Evolutionary conservation across 805 yeast species (phyloP).

Genomic region (Yamadazyma olivae): DNA sequence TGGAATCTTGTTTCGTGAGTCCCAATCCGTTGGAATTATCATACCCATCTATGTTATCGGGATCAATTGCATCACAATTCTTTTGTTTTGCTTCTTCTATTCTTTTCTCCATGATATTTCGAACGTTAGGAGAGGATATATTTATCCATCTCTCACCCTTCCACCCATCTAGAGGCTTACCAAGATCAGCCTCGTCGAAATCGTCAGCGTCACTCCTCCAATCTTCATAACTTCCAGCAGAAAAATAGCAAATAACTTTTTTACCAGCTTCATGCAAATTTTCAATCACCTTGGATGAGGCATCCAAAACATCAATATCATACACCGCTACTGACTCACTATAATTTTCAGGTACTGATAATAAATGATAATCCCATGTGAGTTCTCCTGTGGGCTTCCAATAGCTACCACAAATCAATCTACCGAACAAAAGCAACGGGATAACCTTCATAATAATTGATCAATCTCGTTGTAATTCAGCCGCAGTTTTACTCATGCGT

Average conservation of each 20-base stretch:
- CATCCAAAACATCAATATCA: conserved; percentile 21
- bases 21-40: conserved; percentile 24
- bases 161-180: conserved; percentile 23
- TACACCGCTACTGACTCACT: conserved; percentile 13
- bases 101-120: conserved; percentile 18
- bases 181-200: conserved; percentile 18
- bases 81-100: conserved; percentile 17
- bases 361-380: not conserved
- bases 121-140: conserved; percentile 15
- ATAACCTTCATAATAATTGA: too few species aligned
- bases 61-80: conserved; percentile 27
- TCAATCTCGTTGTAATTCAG: too few species aligned
- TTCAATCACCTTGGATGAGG: conserved; percentile 7
- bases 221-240: conserved; percentile 27
- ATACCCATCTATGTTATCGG: conserved; percentile 27
- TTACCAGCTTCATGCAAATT: conserved; percentile 16
- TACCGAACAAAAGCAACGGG: too few species aligned
- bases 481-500: too few species aligned
- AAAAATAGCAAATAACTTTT: conserved; percentile 26
- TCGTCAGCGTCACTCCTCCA: conserved; percentile 21
- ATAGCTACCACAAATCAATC: not conserved
- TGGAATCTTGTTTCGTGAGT: conserved; percentile 19
- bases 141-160: conserved; percentile 26
- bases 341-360: not conserved
- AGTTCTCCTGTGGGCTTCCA: not conserved